Evolutionary conservation across 306 rosid genomes (phyloP), one percentile per base, ranked within the genome.

Genomic region (Medicago ruthenica): DNA sequence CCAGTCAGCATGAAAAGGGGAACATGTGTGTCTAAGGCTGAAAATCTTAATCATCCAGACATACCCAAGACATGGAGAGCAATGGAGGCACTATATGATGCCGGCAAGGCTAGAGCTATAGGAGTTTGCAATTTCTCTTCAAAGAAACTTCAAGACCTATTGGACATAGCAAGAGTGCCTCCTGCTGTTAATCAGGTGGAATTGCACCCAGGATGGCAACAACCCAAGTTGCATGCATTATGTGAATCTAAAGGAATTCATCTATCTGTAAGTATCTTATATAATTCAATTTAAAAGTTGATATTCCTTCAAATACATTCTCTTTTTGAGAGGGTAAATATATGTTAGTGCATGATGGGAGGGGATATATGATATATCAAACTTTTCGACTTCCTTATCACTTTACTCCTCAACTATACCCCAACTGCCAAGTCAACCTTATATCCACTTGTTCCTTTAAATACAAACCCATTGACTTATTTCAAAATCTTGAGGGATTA

Each of bases 141-240:
- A 0, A 93, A 93, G 82, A 90, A 90, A 84, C 89, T 93, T 27
- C 87, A 82, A 39, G 91, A 83, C 64, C 40, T 90, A 13, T 18
- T 92, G 67, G 83, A 80, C 48, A 39, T 86, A 12, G 90, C 95
- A 2, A 67, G 82, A 1, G 83, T 89, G 21, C 86, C 86, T 57
- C 98, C 96, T 3, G 94, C 93, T 12, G 96, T 89, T 74, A 87
- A 89, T 82, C 96, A 90, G 77, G 98, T 90, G 14, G 96, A 93
- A 73, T 82, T 88, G 73, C 94, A 90, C 85, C 94, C 91, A 10
- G 83, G 59, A 13, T 90, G 88, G 88, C 94, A 87, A 76, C 98
- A 93, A 62, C 79, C 76, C 40, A 75, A 85, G 76, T 79, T 93
- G 70, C 93, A 88, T 12, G 58, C 62, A 22, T 81, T 87, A 45